Conservation (phyloP, 192 early-diverging fungal species). For the Phlyctochytrium arcticum region DNA sequence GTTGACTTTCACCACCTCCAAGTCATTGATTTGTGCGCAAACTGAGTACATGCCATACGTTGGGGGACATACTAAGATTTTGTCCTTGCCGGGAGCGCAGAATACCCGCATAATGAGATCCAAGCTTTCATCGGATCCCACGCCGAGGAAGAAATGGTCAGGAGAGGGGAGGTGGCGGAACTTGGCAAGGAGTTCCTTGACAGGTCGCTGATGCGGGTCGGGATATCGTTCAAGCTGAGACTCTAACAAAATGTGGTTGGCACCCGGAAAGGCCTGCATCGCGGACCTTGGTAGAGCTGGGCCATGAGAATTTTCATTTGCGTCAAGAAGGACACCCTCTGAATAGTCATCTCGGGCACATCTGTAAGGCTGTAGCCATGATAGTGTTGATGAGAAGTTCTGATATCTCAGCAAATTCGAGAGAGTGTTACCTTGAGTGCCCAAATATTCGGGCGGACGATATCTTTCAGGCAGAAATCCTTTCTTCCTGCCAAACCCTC, state of each 20-base stretch:
- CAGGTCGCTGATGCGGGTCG: conserved; percentile 80
- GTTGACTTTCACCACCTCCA: conserved; percentile 81
- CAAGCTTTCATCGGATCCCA: conserved; percentile 95
- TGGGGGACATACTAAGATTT: conserved; percentile 91
- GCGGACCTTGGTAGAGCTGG: conserved; percentile 26
- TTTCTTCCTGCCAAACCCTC: neutral
- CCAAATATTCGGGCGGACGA: conserved; percentile 47
- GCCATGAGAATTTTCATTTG: conserved; percentile 98
- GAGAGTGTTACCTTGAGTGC: conserved; percentile 24
- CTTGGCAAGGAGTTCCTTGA: conserved; percentile 74
- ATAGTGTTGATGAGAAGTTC: neutral
- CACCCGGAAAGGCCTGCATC: too few species aligned
- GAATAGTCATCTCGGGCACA: conserved; percentile 98
- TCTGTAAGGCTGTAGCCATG: conserved; percentile 70
- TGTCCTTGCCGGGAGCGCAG: conserved; percentile 85
- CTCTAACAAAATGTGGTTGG: conserved; percentile 12
- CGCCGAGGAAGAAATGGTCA: conserved; percentile 88
- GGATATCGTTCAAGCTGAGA: conserved; percentile 88
- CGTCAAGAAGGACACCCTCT: conserved; percentile 92
- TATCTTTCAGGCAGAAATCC: conserved; percentile 30
- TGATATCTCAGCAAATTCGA: conserved; percentile 5
- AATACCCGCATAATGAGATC: conserved; percentile 86
- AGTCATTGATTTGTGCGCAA: conserved; percentile 91
- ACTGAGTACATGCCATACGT: conserved; percentile 99
- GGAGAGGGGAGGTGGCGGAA: conserved; percentile 65